Conservation (phyloP, 805 yeast genomes). For the Ogataea allantospora region DNA sequence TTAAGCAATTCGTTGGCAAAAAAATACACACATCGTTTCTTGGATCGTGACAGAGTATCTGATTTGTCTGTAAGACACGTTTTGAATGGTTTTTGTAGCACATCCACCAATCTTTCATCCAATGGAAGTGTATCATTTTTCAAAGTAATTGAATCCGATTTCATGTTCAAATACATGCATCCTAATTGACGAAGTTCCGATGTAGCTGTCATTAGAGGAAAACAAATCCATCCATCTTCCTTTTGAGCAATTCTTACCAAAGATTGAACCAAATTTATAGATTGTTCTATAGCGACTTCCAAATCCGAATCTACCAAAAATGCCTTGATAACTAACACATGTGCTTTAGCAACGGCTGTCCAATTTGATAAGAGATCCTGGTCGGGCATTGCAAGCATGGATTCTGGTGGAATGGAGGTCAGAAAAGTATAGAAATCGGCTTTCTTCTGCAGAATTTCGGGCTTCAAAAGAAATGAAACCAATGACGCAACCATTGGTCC, state of each 20-base stretch:
- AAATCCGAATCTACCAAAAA: constrained; percentile 20
- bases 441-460: constrained; percentile 19
- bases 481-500: constrained; percentile 12
- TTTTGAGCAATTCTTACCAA: constrained; percentile 18
- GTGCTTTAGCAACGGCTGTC: constrained; percentile 10
- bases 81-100: constrained; percentile 69
- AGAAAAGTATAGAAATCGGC: constrained; percentile 16
- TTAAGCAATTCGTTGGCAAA: constrained; percentile 69
- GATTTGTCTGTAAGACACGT: constrained; percentile 77
- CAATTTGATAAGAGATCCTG: constrained; percentile 11
- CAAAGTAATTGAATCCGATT: constrained; percentile 4
- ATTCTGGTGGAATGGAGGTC: constrained; percentile 16
- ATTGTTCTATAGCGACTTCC: constrained; percentile 18
- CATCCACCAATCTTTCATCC: constrained; percentile 31
- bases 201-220: constrained; percentile 19
- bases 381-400: constrained; percentile 13
- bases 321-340: constrained; percentile 18
- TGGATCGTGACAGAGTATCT: constrained; percentile 45
- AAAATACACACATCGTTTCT: constrained; percentile 64
- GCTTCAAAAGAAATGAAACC: constrained; percentile 18
- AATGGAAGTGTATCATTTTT: constrained; percentile 15
- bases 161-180: constrained; percentile 19
- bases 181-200: constrained; percentile 20
- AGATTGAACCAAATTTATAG: constrained; percentile 16
- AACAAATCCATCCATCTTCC: constrained; percentile 22